These are phyloP conservation scores for Venturia asperata DNA, from an alignment of 2,329 filamentous ascomycete species.

Conservation along the genomic window DNA sequence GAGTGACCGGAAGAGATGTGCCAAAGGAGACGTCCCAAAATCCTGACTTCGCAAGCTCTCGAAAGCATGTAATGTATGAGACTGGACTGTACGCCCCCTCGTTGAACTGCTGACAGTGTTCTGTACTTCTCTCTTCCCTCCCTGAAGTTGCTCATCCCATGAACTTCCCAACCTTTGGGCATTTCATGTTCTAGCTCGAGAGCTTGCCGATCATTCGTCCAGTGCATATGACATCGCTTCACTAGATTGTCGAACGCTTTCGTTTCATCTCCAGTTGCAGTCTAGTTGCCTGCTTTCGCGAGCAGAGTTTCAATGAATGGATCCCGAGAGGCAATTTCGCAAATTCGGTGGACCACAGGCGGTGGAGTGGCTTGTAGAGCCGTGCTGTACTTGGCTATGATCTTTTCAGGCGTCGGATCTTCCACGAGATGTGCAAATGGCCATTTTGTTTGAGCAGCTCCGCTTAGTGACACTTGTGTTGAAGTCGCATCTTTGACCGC, in stretches of 20 bases:
- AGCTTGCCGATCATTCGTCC: neutral
- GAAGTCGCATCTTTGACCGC: neutral
- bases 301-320: neutral
- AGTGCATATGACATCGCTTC: neutral
- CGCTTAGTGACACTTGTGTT: neutral
- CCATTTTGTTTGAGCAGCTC: neutral
- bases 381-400: neutral
- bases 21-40: neutral
- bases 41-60: neutral
- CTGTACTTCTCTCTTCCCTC: neutral
- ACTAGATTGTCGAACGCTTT: neutral
- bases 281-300: neutral
- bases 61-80: neutral
- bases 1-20: conserved; percentile 2
- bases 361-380: neutral
- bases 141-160: neutral
- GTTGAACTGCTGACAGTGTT: neutral
- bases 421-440: neutral
- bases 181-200: neutral
- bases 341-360: neutral
- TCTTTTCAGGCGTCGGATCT: neutral
- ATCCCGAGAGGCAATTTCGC: too few species aligned
- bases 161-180: conserved; percentile 1
- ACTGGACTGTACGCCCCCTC: neutral
- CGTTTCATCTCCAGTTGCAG: neutral